Evolutionary conservation across 495 filamentous ascomycete genomes (phyloP).

Genomic region (Aspergillus asperescens): DNA sequence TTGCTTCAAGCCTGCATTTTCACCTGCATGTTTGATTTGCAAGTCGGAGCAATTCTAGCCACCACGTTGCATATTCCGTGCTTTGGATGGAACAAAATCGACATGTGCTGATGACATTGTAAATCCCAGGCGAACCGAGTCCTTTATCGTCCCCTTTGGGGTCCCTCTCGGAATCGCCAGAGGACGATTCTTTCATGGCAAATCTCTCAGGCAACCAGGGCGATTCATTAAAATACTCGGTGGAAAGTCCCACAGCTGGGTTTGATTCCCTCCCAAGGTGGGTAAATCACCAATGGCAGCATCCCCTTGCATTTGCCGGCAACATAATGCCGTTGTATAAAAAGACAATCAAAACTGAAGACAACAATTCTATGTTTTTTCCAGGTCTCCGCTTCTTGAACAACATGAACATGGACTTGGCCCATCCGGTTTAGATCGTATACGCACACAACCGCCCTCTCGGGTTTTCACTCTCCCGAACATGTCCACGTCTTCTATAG

Average conservation of each 20-base stretch:
- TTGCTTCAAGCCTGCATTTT: neutral
- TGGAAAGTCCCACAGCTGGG: slow-evolving; percentile 38
- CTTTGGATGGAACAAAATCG: neutral
- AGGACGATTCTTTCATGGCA: slow-evolving; percentile 46
- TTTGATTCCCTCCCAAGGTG: slow-evolving; percentile 44
- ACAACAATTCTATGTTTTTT: slow-evolving; percentile 54
- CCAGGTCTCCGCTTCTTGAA: slow-evolving; percentile 58
- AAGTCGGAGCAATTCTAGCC: slow-evolving; percentile 6
- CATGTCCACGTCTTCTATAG: slow-evolving; percentile 58
- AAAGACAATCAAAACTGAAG: slow-evolving; percentile 46
- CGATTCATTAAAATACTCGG: slow-evolving; percentile 37
- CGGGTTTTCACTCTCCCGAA: slow-evolving; percentile 62
- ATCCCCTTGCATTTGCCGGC: slow-evolving; percentile 19
- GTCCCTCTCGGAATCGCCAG: slow-evolving; percentile 39
- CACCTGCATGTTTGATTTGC: slow-evolving; percentile 11
- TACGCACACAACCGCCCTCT: slow-evolving; percentile 74
- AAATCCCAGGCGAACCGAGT: slow-evolving; percentile 39
- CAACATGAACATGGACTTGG: slow-evolving; percentile 59
- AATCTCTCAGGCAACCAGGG: slow-evolving; percentile 49
- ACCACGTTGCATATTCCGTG: slow-evolving; percentile 9
- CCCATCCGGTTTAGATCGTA: slow-evolving; percentile 79
- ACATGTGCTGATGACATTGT: slow-evolving; percentile 4
- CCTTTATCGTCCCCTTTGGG: slow-evolving; percentile 44
- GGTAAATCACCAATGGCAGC: slow-evolving; percentile 11
- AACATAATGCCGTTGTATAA: slow-evolving; percentile 10